A percentile compares a stretch with the other conserved stretches of the same genome.
Evolutionary conservation across 495 filamentous ascomycete species (phyloP).

Genomic region (Pseudevernia furfuracea): DNA sequence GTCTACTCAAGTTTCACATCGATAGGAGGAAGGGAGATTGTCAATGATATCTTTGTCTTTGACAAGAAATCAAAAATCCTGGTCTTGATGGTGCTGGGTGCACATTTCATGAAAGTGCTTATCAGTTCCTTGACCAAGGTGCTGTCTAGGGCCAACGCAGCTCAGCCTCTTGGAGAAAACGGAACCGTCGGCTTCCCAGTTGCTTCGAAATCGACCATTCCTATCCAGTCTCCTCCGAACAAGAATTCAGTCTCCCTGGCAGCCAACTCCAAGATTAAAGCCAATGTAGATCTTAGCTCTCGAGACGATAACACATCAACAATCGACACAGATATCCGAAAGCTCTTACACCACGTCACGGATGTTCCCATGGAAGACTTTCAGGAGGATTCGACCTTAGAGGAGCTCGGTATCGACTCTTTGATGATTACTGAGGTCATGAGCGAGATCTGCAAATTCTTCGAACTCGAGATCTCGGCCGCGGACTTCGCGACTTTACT

Average conservation of each 20-base stretch:
- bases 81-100: constrained; percentile 30
- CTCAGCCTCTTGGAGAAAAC: no score
- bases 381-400: constrained; percentile 20
- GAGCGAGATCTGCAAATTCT: constrained; percentile 29
- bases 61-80: constrained; percentile 23
- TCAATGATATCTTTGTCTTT: constrained; percentile 35
- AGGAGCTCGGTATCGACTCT: constrained; percentile 39
- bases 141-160: constrained; percentile 21
- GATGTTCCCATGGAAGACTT: constrained; percentile 28
- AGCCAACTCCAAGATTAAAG: neutral
- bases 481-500: neutral
- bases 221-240: no score
- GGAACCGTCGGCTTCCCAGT: no score
- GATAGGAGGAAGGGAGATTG: constrained; percentile 4
- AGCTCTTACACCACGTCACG: constrained; percentile 27
- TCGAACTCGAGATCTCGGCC: constrained; percentile 15
- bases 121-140: constrained; percentile 26
- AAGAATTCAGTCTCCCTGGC: neutral
- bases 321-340: neutral
- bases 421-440: constrained; percentile 38
- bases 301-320: no score
- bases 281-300: no score
- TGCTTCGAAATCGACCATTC: no score
- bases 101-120: constrained; percentile 28
- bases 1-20: constrained; percentile 19